Conservation (phyloP, 2,329 filamentous ascomycete species). For the Gyromitra esculenta region DNA sequence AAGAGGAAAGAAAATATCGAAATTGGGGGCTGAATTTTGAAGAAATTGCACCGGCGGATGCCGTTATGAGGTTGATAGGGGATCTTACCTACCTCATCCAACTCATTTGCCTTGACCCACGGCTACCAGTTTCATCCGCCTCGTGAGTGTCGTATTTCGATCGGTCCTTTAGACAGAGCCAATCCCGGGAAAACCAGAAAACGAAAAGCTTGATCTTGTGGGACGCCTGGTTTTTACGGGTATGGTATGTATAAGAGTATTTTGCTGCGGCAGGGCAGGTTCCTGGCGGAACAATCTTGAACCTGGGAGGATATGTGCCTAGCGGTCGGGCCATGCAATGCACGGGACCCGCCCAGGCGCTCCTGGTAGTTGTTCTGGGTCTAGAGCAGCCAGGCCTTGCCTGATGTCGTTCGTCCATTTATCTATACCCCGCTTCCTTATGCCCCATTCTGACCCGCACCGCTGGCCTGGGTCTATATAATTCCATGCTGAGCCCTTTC, state of each 20-base stretch:
- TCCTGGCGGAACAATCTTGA: conserved; percentile 20
- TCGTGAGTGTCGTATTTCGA: not conserved
- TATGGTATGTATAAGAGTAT: not conserved
- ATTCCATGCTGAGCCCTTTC: conserved; percentile 22
- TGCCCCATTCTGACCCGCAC: conserved; percentile 34
- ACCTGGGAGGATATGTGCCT: conserved; percentile 2
- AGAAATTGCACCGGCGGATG: conserved; percentile 6
- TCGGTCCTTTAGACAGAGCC: not conserved
- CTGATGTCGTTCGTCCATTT: conserved; percentile 33
- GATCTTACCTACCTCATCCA: not conserved
- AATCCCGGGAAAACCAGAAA: conserved; percentile 34
- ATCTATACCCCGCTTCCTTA: conserved; percentile 48
- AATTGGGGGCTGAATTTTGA: conserved; percentile 16
- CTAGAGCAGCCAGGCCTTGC: conserved; percentile 26
- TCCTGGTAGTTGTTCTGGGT: conserved; percentile 21
- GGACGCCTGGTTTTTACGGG: conserved; percentile 4
- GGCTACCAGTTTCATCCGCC: not conserved
- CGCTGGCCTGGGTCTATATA: conserved; percentile 44
- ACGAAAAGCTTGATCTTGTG: conserved; percentile 32
- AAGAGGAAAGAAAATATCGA: not conserved
- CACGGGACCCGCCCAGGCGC: conserved; percentile 29
- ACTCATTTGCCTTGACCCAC: not conserved
- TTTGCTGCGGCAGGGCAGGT: conserved; percentile 1
- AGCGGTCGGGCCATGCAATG: conserved; percentile 33
- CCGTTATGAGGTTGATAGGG: conserved; percentile 3